These are phyloP conservation scores for Phytophthora pluvialis DNA, from an alignment of 352 stramenopile genomes.

Conservation along the genomic window DNA sequence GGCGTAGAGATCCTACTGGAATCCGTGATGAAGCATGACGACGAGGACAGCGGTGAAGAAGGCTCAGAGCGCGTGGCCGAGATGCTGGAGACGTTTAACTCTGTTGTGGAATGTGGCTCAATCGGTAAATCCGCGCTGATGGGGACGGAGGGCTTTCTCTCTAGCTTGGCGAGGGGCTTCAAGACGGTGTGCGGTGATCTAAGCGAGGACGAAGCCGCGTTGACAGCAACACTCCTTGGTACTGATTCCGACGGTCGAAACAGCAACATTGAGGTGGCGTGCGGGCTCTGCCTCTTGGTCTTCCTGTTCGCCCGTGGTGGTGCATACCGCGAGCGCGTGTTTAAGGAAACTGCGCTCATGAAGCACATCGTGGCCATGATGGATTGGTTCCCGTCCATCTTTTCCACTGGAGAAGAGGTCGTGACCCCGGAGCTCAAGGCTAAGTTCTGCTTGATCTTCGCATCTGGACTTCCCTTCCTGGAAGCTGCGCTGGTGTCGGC, in stretches of 20 bases:
- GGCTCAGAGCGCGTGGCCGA: constrained; percentile 43
- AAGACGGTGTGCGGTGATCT: constrained; percentile 28
- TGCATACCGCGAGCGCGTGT: constrained; percentile 51
- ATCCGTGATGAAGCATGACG: constrained; percentile 34
- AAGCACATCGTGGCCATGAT: constrained; percentile 41
- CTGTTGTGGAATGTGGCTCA: constrained; percentile 54
- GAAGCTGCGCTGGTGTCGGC: constrained; percentile 49
- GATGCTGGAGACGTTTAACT: constrained; percentile 69
- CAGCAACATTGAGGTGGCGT: constrained; percentile 55
- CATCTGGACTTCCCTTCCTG: constrained; percentile 54
- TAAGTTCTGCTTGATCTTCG: constrained; percentile 49
- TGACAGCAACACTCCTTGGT: constrained; percentile 28
- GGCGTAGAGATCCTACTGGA: constrained; percentile 70
- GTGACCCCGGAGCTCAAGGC: constrained; percentile 31
- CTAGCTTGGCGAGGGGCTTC: constrained; percentile 49
- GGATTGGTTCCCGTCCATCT: constrained; percentile 57
- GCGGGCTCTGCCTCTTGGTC: constrained; percentile 58
- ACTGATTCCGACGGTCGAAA: constrained; percentile 26
- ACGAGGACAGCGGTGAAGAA: constrained; percentile 13
- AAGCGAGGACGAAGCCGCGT: constrained; percentile 22
- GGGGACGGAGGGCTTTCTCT: constrained; percentile 50
- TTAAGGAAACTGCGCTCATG: constrained; percentile 41
- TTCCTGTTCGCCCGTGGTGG: constrained; percentile 49
- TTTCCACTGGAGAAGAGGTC: constrained; percentile 27
- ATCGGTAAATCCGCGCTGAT: constrained; percentile 58